Conservation (phyloP, 306 rosid species). For the Fragaria vesca region DNA sequence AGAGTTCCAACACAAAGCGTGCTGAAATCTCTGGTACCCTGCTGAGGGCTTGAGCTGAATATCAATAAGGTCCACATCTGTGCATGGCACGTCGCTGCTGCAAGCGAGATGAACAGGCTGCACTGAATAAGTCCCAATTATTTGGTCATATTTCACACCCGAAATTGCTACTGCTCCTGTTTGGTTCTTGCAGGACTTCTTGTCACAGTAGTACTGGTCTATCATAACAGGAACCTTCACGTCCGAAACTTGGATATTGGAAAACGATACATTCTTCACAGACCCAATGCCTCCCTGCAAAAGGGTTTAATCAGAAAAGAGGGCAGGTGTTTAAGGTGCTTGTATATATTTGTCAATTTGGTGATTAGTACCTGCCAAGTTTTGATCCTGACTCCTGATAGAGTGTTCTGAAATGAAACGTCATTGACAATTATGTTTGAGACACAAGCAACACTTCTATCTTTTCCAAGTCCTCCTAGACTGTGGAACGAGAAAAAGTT, state of each 20-base stretch:
- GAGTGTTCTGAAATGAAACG: slow-evolving; percentile 63
- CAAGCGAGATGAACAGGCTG: slow-evolving; percentile 81
- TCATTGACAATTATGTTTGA: slow-evolving; percentile 69
- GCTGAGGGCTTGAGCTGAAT: slow-evolving; percentile 67
- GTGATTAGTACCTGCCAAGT: slow-evolving; percentile 81
- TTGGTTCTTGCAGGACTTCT: slow-evolving; percentile 71
- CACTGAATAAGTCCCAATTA: slow-evolving; percentile 53
- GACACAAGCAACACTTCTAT: slow-evolving; percentile 73
- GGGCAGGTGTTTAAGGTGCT: neutral
- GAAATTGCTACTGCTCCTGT: slow-evolving; percentile 57
- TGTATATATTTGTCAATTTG: neutral
- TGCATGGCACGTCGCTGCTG: slow-evolving; percentile 75
- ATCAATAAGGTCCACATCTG: slow-evolving; percentile 57
- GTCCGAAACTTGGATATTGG: slow-evolving; percentile 62
- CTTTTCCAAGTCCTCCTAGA: slow-evolving; percentile 83
- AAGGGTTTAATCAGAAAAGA: neutral
- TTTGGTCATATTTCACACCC: slow-evolving; percentile 55
- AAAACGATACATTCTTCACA: slow-evolving; percentile 82
- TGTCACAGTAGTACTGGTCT: slow-evolving; percentile 91
- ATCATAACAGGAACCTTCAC: slow-evolving; percentile 73
- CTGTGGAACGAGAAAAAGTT: slow-evolving; percentile 37
- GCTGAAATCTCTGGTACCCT: slow-evolving; percentile 29
- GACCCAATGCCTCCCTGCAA: slow-evolving; percentile 85
- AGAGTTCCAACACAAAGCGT: slow-evolving; percentile 62
- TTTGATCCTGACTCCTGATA: slow-evolving; percentile 85